Conservation (phyloP, 1,284 basidiomycete genomes). For the Apiotrichum siamense region DNA sequence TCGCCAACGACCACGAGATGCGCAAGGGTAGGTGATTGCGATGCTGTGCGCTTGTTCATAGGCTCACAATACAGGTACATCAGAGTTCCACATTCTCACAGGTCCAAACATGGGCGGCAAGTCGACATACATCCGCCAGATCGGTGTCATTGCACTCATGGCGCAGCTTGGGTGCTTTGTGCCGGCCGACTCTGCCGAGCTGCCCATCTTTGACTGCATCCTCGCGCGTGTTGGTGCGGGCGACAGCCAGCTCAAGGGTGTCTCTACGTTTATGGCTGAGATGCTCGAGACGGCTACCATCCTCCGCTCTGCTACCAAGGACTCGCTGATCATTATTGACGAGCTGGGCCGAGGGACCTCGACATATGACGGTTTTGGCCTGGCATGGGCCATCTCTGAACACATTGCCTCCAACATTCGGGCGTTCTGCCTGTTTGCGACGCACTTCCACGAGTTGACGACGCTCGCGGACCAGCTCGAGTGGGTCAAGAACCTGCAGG, state of each 20-base stretch:
- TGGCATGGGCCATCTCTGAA: constrained; percentile 99
- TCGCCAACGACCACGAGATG: constrained; percentile 69
- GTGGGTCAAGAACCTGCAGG: constrained; percentile 91
- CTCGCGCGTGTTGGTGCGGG: constrained; percentile 95
- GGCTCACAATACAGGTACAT: constrained; percentile 26
- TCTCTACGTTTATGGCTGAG: constrained; percentile 99
- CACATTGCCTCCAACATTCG: constrained; percentile 88
- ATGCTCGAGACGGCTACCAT: constrained; percentile 94
- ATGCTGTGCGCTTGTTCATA: too few species aligned
- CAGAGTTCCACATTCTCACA: constrained; percentile 52
- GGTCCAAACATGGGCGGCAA: constrained; percentile 97
- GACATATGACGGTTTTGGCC: constrained; percentile 96
- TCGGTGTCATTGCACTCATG: constrained; percentile 91
- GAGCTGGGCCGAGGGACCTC: constrained; percentile 98
- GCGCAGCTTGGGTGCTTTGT: constrained; percentile 94
- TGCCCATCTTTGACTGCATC: constrained; percentile 95
- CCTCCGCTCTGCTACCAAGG: constrained; percentile 81
- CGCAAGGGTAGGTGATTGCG: constrained; percentile 32
- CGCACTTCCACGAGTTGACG: constrained; percentile 97
- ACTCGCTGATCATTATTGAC: constrained; percentile 96
- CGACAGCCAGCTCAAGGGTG: constrained; percentile 93
- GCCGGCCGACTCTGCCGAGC: constrained; percentile 72
- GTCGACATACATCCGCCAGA: constrained; percentile 83
- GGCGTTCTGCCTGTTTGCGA: constrained; percentile 93
- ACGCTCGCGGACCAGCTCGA: constrained; percentile 76